phyloP scores from a whole-genome alignment of 352 stramenopile species.

The Globisporangium abappressorium region DNA sequence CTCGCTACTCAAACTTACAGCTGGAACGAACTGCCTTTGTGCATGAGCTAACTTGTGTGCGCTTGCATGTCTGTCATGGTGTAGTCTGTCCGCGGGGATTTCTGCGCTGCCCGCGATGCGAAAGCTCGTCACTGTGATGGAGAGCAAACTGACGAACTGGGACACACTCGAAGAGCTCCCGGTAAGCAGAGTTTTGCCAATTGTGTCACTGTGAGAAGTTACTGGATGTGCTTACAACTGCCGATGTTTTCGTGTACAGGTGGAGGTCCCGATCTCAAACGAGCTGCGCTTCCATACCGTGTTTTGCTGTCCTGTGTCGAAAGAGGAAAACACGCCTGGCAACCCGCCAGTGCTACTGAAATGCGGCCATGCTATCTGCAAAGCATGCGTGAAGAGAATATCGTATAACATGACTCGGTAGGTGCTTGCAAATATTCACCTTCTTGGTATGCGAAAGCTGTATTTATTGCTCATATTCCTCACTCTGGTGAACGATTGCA shows the following conservation, averaged over 20 bases:
- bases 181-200: slow-evolving; percentile 22
- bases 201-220: background rate
- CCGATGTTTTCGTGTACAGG: slow-evolving; percentile 18
- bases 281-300: slow-evolving; percentile 85
- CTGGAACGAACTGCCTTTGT: background rate
- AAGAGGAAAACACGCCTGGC: slow-evolving; percentile 80
- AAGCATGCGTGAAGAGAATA: slow-evolving; percentile 77
- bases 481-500: slow-evolving; percentile 16
- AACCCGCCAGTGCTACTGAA: slow-evolving; percentile 87
- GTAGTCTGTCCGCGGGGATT: slow-evolving; percentile 68
- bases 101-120: slow-evolving; percentile 69
- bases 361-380: slow-evolving; percentile 85
- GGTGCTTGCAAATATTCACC: slow-evolving; percentile 1
- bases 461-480: background rate
- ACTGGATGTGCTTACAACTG: no score
- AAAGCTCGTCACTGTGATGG: slow-evolving; percentile 80
- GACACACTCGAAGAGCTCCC: slow-evolving; percentile 67
- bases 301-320: slow-evolving; percentile 85
- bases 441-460: background rate
- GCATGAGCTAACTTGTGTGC: background rate
- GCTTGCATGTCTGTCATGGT: background rate
- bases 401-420: slow-evolving; percentile 79
- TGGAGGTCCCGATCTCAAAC: slow-evolving; percentile 78
- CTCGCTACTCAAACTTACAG: background rate
- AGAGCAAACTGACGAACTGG: slow-evolving; percentile 77